Base-by-base conservation (phyloP, 805 yeast species). In the Ogataea nonfermentans region DNA sequence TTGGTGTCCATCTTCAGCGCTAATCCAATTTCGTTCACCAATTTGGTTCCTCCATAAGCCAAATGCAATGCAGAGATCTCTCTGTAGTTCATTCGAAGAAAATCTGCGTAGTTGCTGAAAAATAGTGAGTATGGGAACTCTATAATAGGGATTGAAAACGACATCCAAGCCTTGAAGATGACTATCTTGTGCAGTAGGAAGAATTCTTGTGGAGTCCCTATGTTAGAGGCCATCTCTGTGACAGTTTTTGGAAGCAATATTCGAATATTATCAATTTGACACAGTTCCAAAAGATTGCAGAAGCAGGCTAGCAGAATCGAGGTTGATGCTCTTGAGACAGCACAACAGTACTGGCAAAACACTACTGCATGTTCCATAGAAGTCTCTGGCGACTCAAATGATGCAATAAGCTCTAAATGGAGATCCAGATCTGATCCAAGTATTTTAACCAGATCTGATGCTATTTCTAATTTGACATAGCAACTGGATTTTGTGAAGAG, bases 151-250 rank as follows among this genome's bases (percentile, higher is more conserved):
- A 48, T 32, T 3, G 59, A 56, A 37, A 59, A 61, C n/a, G 56
- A 53, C 53, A 61, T 59, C 79, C 80, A 76, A 14, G 59, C 59
- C 39, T 62, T 68, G 32, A 76, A 53, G 3, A 75, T 52, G 10
- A 65, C 66, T 24, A 63, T 47, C 32, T 56, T 62, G 19, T 62
- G 50, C 9, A 47, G 38, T 33, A 53, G 52, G 44, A 70, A 70
- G 4, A 73, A 40, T 1, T 32, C 28, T 11, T 38, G 29, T 0
- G 35, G 23, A 5, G 57, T 29, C 0, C 46, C 43, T 26, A 55
- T 46, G 4, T 23, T 17, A 1, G 14, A 4, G 6, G 68, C 55
- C 24, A 68, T 56, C 1, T 36, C 35, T 1, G 22, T 20, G 4
- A 73, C 35, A 3, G 70, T 49, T 9, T 32, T 25, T 6, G 46